Conservation (phyloP, 352 stramenopile species). For the Globisporangium spinosum region DNA sequence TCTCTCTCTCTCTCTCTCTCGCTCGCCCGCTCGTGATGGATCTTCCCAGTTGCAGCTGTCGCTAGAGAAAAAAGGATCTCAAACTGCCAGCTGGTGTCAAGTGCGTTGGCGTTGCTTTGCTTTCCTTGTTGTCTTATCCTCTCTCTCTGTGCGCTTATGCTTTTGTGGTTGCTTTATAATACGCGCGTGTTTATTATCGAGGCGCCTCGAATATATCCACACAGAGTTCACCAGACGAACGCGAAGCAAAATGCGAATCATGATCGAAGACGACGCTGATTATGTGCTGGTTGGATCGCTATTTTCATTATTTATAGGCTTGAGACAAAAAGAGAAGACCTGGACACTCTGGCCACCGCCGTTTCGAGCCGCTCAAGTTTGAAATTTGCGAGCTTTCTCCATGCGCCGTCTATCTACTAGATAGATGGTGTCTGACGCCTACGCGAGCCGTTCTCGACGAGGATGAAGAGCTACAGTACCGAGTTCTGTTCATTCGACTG, state of each 20-base stretch:
- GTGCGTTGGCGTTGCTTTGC: background rate
- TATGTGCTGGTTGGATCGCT: background rate
- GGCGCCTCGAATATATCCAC: too few species aligned
- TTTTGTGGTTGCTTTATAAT: background rate
- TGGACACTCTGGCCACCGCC: background rate
- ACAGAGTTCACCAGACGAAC: background rate
- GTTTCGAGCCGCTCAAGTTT: background rate
- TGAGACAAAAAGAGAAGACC: background rate
- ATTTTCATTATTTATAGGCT: constrained; percentile 1
- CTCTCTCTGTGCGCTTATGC: background rate
- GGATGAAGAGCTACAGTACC: background rate
- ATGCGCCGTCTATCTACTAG: background rate
- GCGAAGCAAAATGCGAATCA: background rate
- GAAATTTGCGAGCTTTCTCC: background rate
- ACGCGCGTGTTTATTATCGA: background rate
- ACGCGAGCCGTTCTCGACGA: too few species aligned
- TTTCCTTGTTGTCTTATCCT: constrained; percentile 8
- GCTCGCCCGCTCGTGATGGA: background rate
- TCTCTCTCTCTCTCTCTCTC: background rate
- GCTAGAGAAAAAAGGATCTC: background rate
- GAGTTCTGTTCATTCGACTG: background rate
- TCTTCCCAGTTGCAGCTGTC: background rate
- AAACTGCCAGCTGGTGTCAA: background rate
- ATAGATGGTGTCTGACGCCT: too few species aligned
- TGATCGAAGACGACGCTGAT: constrained; percentile 4